Evolutionary conservation across 495 filamentous ascomycete genomes (phyloP), one percentile per base, ranked within the genome.

Genomic region (Clohesyomyces aquaticus): DNA sequence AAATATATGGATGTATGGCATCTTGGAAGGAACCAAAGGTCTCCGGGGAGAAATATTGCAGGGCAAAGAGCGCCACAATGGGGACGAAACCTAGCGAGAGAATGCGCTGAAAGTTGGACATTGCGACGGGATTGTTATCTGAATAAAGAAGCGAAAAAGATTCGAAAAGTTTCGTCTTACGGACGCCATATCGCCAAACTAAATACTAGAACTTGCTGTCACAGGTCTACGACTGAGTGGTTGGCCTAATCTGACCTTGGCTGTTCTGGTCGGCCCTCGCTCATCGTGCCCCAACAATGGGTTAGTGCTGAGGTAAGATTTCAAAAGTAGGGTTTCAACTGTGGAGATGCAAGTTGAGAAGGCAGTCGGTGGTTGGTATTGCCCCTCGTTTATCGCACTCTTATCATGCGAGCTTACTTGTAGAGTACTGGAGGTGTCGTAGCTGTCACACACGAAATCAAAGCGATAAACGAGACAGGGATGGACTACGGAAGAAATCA

Each of bases 11-110:
- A 14, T 54, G 18, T 11, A 62, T 26, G 49, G 25, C 38, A 29
- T 62, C 35, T 28, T 54, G 59, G 9, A 62, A 22, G 11, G 29
- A 12, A 18, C 29, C 32, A 12, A 42, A 62, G 2, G 19, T 18
- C 16, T 42, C 49, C 11, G 59, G 48, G 16, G 59, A 42, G 32
- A 23, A 55, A 18, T 54, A 21, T 18, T 62, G 59, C 10, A 59
- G 56, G 8, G 56, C 43, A 1, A 59, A 28, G 16, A 59, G 56
- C 12, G 46, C 45, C 1, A 59, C 25, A 19, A 59, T 51, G 25
- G 56, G 56, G 27, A 59, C 28, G 25, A 59, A 59, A n/a, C 56
- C 56, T 21, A 59, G 28, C 1, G 46, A 59, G 1, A 51, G 43
- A 4, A 59, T 16, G 1, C 56, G 43, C 19, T 59, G 56, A 12